Conservation (phyloP, 2,329 filamentous ascomycete genomes). For the Tympanopsis confertula region DNA sequence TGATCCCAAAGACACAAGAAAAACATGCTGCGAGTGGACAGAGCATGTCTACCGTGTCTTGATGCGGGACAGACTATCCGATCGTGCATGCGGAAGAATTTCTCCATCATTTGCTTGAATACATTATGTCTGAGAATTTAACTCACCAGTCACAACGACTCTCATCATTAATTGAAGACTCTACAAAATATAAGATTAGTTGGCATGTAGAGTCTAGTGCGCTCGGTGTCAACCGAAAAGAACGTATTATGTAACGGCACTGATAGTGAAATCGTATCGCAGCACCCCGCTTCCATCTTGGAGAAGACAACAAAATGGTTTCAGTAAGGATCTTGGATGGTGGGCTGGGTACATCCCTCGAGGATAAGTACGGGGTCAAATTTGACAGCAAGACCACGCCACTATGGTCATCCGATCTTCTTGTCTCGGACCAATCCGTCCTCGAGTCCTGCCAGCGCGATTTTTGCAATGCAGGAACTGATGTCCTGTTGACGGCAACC, state of each 20-base stretch:
- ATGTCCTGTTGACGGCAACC: conserved; percentile 55
- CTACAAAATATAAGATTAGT: too few relatives aligned
- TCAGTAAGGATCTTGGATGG: conserved; percentile 41
- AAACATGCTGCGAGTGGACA: conserved; percentile 41
- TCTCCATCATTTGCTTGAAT: background rate
- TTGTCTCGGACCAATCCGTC: conserved; percentile 38
- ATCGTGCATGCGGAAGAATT: background rate
- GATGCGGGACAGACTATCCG: conserved; percentile 30
- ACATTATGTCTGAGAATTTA: too few relatives aligned
- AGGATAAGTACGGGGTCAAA: conserved; percentile 37
- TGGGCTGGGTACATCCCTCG: conserved; percentile 55
- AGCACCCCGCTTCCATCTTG: too few relatives aligned
- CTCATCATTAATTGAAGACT: too few relatives aligned
- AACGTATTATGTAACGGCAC: too few relatives aligned
- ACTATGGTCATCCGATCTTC: conserved; percentile 57
- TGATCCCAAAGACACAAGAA: conserved; percentile 45
- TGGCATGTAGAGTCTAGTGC: too few relatives aligned
- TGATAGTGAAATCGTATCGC: too few relatives aligned
- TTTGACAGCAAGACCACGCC: conserved; percentile 41
- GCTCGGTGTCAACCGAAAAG: too few relatives aligned
- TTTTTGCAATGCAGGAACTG: conserved; percentile 43
- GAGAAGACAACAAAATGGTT: too few relatives aligned
- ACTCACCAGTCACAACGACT: too few relatives aligned
- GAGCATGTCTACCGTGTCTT: conserved; percentile 32
- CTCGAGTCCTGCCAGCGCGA: conserved; percentile 41